Evolutionary conservation across 2,329 filamentous ascomycete species (phyloP).

Genomic region (Botrytis pseudocinerea): DNA sequence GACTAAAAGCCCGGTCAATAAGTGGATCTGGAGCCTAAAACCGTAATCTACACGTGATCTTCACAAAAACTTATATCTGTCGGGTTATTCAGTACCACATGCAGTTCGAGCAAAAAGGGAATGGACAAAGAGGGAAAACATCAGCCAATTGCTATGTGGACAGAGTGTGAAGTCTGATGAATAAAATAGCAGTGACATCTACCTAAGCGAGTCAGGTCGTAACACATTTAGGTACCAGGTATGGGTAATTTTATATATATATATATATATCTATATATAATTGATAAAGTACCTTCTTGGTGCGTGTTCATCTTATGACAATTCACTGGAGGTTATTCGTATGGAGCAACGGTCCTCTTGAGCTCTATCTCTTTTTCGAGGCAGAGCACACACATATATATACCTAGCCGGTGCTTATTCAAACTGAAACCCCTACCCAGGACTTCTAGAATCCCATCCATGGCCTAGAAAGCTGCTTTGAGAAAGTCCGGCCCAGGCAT

Average conservation of each 20-base stretch:
- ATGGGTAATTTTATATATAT: neutral
- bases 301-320: neutral
- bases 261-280: too few relatives aligned
- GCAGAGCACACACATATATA: too few relatives aligned
- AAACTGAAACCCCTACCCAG: neutral
- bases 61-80: neutral
- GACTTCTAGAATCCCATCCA: neutral
- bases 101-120: neutral
- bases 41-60: neutral
- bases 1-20: neutral
- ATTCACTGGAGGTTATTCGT: neutral
- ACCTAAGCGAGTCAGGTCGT: neutral
- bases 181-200: neutral
- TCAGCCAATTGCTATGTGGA: neutral
- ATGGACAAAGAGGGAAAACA: neutral
- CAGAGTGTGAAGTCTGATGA: neutral
- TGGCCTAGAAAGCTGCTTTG: neutral
- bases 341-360: neutral
- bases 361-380: neutral
- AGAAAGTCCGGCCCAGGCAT: conserved; percentile 3
- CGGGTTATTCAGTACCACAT: neutral
- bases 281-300: neutral
- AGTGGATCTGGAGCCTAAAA: neutral
- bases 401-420: neutral
- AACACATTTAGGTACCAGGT: neutral